phyloP scores from a whole-genome alignment of 768 basidiomycete species.

The Clathrus columnatus region DNA sequence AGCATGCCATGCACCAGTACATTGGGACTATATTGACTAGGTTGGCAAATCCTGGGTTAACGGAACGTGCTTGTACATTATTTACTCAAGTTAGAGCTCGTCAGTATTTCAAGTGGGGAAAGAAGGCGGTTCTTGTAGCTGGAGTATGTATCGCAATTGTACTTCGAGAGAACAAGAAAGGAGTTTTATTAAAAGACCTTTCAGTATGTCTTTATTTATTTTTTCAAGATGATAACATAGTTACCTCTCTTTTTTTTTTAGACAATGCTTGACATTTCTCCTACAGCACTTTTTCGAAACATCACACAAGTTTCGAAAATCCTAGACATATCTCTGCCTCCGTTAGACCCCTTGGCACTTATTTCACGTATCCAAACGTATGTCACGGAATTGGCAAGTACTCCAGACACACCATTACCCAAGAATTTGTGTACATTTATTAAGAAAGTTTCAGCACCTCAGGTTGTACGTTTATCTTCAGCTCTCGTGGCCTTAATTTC shows the following conservation, averaged over 20 bases:
- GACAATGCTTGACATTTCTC: slow-evolving; percentile 45
- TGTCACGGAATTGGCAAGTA: slow-evolving; percentile 15
- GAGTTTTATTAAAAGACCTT: slow-evolving; percentile 60
- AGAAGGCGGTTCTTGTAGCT: slow-evolving; percentile 57
- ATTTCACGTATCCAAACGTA: slow-evolving; percentile 15
- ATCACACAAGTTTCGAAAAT: slow-evolving; percentile 44
- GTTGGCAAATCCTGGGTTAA: slow-evolving; percentile 49
- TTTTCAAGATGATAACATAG: neutral
- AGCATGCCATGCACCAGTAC: slow-evolving; percentile 59
- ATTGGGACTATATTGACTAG: slow-evolving; percentile 52
- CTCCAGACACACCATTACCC: slow-evolving; percentile 18
- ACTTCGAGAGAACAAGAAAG: slow-evolving; percentile 59
- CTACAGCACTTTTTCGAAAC: slow-evolving; percentile 42
- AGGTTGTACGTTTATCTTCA: slow-evolving; percentile 36
- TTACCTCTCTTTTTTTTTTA: slow-evolving; percentile 15
- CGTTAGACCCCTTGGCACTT: slow-evolving; percentile 43
- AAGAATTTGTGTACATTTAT: slow-evolving; percentile 25
- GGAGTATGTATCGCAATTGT: slow-evolving; percentile 64
- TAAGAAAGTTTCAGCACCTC: slow-evolving; percentile 28
- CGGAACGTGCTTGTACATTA: slow-evolving; percentile 55
- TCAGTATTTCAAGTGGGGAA: slow-evolving; percentile 58
- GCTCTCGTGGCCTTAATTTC: slow-evolving; percentile 37
- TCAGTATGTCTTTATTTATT: slow-evolving; percentile 30
- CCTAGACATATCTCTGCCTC: slow-evolving; percentile 43
- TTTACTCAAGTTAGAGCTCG: slow-evolving; percentile 60